phyloP scores from a whole-genome alignment of 164 flowering plant species.

The Annona squamosa region DNA sequence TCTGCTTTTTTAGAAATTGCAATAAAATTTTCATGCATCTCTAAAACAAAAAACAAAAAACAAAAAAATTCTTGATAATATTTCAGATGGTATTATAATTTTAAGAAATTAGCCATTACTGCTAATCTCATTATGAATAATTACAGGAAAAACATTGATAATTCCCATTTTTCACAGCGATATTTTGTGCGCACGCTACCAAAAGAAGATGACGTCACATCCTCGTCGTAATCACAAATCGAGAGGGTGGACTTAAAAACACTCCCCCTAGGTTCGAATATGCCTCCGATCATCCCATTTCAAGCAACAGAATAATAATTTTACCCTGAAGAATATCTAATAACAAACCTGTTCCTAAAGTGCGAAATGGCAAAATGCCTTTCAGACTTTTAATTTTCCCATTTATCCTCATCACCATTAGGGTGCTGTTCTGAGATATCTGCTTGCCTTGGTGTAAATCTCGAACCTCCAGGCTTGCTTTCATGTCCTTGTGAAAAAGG shows the following conservation, averaged over 20 bases:
- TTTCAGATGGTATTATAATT: too few relatives aligned
- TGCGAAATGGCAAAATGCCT: background rate
- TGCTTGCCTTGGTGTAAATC: constrained; percentile 21
- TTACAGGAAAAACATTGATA: too few relatives aligned
- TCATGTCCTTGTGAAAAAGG: constrained; percentile 39
- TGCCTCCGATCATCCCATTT: background rate
- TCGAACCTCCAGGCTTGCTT: constrained; percentile 35
- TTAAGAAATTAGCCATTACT: too few relatives aligned
- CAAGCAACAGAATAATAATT: background rate
- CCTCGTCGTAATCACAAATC: background rate
- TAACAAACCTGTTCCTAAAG: background rate
- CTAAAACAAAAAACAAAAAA: too few relatives aligned
- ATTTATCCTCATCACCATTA: constrained; percentile 29
- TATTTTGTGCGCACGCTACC: too few relatives aligned
- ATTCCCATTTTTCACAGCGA: too few relatives aligned
- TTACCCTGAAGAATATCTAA: background rate
- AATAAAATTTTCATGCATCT: too few relatives aligned
- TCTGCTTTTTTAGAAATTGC: too few relatives aligned
- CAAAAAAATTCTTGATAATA: too few relatives aligned
- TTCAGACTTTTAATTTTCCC: constrained; percentile 15
- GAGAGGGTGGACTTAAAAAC: background rate
- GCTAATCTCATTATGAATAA: too few relatives aligned
- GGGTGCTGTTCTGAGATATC: constrained; percentile 26
- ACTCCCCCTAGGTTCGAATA: background rate
- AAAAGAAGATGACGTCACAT: too few relatives aligned